Base-by-base conservation (phyloP, 1,284 basidiomycete genomes). In the Cutaneotrichosporon spelunceum region DNA sequence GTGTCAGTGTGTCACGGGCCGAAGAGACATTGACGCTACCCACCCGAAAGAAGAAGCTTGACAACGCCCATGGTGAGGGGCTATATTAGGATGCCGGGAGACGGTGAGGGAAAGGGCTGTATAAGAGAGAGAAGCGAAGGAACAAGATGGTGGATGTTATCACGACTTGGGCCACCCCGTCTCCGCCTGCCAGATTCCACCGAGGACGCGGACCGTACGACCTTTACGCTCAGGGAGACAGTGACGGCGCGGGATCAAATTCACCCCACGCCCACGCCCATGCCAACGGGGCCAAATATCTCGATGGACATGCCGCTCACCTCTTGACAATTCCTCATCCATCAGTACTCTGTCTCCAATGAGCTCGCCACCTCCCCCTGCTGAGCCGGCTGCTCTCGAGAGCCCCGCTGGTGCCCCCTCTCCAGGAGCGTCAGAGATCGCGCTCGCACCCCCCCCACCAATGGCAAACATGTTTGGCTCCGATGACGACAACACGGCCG, bases 31-130 rank as follows among this genome's bases (percentile, higher is more conserved):
- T 57, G n/a, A n/a, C n/a, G n/a, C n/a, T n/a, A n/a, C n/a, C n/a
- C n/a, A 79, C 77, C 67, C 56, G 72, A 60, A 6, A 72, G 8
- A 27, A 71, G 59, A 36, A 70, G 65, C 21, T 71, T 65, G 19
- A 68, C 36, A 42, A 66, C 59, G 50, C 73, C 75, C 76, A 78
- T 78, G 45, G 55, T 74, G 30, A 4, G 6, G 26, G 26, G 6
- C 14, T 19, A n/a, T 10, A 48, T 24, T 48, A 21, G 11, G 34
- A 36, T 8, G 47, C 47, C 13, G 47, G 47, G 47, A 24, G 21
- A 48, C 2, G 13, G 47, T 6, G 48, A n/a, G 30, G 48, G 9
- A 3, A n/a, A 26, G 19, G 26, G n/a, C 4, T 14, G 2, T 26
- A 49, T 13, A 16, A 30, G 48, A 30, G 48, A 29, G 48, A 27